Base-by-base conservation (phyloP, 352 stramenopile genomes). In the Pythium aphanidermatum region DNA sequence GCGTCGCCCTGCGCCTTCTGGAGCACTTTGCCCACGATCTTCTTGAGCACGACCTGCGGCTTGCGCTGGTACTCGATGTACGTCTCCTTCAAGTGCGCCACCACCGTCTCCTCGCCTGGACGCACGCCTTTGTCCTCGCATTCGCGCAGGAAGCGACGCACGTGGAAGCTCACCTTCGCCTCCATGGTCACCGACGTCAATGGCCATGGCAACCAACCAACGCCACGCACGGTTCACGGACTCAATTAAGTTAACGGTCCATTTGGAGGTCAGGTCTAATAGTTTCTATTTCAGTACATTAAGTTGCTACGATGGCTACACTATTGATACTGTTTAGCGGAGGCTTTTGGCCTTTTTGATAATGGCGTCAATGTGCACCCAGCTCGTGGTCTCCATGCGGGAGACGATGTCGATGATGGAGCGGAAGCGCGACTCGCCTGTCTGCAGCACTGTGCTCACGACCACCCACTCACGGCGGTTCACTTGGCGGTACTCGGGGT, bases 21-120 rank as follows among this genome's bases (percentile, higher is more conserved):
- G 20, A 92, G 60, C 47, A 86, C 76, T 52, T 89, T 88, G 34
- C 48, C 58, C 40, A 90, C 74, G 27, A 87, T 63, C 30, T 74
- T 80, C 33, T 79, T 79, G 23, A 89, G 56, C 23, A 78, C 60
- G 26, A 58, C 58, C 58, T 83, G 67, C 17, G 83, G 80, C 46
- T 95, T 95, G 50, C 83, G 74, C 63, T 79, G 60, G 57, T 95
- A 95, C 63, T 95, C 83, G n/a, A 61, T 51, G 41, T 93, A 91
- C 17, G 80, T 84, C 5, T 87, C 71, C 16, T 68, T 59, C 35
- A 95, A 56, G 21, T 92, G 64, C 7, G 54, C 51, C 0, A 79
- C 71, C 13, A 92, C 64, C 0, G 73, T 84, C 13, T 78, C 60
- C 34, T 94, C 79, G 3, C 63, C 69, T 21, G 79, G 74, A 14